phyloP scores from a whole-genome alignment of 73 alveolate species.

The Stentor coeruleus region DNA sequence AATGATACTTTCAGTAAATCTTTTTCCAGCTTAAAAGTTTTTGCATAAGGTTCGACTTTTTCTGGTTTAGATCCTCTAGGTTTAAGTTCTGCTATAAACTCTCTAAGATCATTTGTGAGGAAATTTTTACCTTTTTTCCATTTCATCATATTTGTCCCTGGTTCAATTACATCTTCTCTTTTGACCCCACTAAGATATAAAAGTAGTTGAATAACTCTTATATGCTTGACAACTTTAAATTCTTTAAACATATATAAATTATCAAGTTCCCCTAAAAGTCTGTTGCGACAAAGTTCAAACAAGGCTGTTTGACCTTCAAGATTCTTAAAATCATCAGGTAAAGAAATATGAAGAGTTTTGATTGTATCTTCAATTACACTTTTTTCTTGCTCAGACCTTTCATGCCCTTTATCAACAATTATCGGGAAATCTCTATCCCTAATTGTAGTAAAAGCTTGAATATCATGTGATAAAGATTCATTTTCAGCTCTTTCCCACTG shows the following conservation, averaged over 20 bases:
- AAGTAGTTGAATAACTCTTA: slow-evolving; percentile 70
- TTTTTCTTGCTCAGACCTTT: slow-evolving; percentile 58
- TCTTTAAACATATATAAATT: slow-evolving; percentile 42
- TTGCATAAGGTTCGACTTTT: slow-evolving; percentile 47
- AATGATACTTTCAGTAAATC: slow-evolving; percentile 44
- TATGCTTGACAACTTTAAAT: slow-evolving; percentile 74
- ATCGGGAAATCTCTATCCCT: slow-evolving; percentile 57
- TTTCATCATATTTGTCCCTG: slow-evolving; percentile 72
- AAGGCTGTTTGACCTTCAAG: slow-evolving; percentile 39
- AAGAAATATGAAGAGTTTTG: slow-evolving; percentile 32
- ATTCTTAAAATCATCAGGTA: slow-evolving; percentile 67
- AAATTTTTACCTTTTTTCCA: slow-evolving; percentile 79
- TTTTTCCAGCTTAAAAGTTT: slow-evolving; percentile 71
- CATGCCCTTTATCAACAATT: slow-evolving; percentile 65
- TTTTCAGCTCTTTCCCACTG: slow-evolving; percentile 68
- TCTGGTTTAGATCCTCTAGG: slow-evolving; percentile 73
- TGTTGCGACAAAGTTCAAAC: neutral
- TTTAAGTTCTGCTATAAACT: slow-evolving; percentile 38
- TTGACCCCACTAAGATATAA: slow-evolving; percentile 65
- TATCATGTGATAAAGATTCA: slow-evolving; percentile 68
- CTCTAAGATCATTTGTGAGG: slow-evolving; percentile 50
- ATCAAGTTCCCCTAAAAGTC: neutral
- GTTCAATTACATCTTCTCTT: slow-evolving; percentile 66
- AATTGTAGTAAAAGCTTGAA: slow-evolving; percentile 57
- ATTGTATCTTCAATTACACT: slow-evolving; percentile 58